These are phyloP conservation scores for Dentiscutata heterogama DNA, from an alignment of 371 early-diverging fungal genomes.

Conservation along the genomic window DNA sequence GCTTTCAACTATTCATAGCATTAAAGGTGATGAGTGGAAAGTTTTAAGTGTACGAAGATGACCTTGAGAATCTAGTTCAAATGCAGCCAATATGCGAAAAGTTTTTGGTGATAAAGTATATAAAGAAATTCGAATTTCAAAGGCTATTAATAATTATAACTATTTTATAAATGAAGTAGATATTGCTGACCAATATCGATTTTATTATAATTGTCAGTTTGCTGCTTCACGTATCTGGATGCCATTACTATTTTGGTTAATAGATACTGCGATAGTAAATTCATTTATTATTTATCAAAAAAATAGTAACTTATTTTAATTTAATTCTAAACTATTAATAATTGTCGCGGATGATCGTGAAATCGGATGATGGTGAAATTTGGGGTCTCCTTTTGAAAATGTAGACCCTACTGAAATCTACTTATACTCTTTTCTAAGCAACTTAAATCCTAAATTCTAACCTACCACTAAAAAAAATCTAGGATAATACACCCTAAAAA, in stretches of 20 bases:
- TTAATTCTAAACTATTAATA: no score
- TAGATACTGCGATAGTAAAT: constrained; percentile 49
- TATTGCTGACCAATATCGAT: constrained; percentile 47
- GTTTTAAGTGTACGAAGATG: background rate
- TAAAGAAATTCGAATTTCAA: constrained; percentile 15
- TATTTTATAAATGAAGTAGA: constrained; percentile 49
- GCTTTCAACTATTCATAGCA: constrained; percentile 36
- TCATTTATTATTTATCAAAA: constrained; percentile 18
- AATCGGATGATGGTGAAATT: no score
- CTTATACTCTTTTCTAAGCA: no score
- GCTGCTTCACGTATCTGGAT: constrained; percentile 45
- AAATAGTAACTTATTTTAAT: no score
- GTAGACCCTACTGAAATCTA: no score
- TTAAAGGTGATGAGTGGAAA: background rate
- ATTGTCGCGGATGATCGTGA: no score
- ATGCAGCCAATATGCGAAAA: background rate
- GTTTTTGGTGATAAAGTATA: background rate
- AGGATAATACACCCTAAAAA: no score
- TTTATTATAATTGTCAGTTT: constrained; percentile 47
- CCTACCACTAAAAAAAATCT: no score
- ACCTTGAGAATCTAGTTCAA: constrained; percentile 38
- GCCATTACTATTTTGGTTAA: constrained; percentile 46
- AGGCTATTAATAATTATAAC: constrained; percentile 47
- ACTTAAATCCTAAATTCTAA: no score
- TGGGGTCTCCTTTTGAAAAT: no score